Evolutionary conservation across 2,329 filamentous ascomycete species (phyloP).

Genomic region (Amphichorda felina): DNA sequence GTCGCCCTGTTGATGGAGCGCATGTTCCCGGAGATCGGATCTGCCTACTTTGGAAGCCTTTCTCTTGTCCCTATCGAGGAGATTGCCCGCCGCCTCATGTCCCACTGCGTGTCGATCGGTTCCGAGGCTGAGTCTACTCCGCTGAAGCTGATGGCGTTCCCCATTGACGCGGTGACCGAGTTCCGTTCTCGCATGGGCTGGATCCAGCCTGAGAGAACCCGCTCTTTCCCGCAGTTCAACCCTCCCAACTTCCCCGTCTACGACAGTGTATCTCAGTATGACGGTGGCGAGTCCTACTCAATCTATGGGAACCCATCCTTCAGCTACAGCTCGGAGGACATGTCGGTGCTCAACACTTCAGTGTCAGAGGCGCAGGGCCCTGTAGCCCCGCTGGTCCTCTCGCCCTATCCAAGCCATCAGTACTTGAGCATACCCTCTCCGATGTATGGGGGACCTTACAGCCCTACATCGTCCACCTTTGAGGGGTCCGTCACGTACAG

Average conservation of each 20-base stretch:
- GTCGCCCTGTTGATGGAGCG: conserved; percentile 80
- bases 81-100: conserved; percentile 64
- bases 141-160: conserved; percentile 58
- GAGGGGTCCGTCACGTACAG: conserved; percentile 52
- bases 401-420: conserved; percentile 39
- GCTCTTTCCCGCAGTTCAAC: conserved; percentile 49
- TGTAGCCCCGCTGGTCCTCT: conserved; percentile 43
- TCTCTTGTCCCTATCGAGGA: conserved; percentile 75
- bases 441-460: conserved; percentile 44
- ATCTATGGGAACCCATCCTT: conserved; percentile 47
- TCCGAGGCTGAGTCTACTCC: conserved; percentile 47
- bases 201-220: conserved; percentile 45
- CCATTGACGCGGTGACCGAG: conserved; percentile 55
- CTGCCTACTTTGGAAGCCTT: conserved; percentile 75
- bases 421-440: conserved; percentile 54
- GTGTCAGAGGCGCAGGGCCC: conserved; percentile 32
- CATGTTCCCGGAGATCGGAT: conserved; percentile 82
- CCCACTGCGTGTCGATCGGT: conserved; percentile 49
- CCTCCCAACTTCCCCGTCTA: conserved; percentile 40
- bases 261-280: conserved; percentile 21
- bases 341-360: conserved; percentile 41
- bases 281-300: conserved; percentile 28
- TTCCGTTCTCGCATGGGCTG: conserved; percentile 62
- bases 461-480: conserved; percentile 50
- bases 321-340: conserved; percentile 52